Conservation (phyloP, 1,284 basidiomycete species). For the Rugosomyces carneus region DNA sequence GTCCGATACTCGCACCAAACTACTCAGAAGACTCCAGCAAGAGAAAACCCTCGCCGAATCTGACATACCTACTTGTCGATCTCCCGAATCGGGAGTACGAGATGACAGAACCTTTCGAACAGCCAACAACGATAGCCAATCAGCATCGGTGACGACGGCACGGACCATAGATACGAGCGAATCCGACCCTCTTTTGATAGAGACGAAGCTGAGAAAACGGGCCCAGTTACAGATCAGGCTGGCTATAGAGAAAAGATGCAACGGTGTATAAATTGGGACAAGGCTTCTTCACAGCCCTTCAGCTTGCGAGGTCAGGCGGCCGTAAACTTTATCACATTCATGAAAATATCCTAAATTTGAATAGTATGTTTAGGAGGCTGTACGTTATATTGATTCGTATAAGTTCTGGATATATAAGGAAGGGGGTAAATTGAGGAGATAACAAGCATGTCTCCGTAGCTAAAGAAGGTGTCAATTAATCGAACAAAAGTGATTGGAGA, state of each 20-base stretch:
- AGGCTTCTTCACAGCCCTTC: not conserved
- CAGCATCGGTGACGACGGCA: not conserved
- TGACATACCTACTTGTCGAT: not conserved
- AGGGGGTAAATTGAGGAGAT: slow-evolving; percentile 3
- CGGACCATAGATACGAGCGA: slow-evolving; percentile 1
- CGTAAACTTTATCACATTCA: slow-evolving; percentile 5
- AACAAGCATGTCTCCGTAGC: slow-evolving; percentile 2
- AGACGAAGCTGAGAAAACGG: slow-evolving; percentile 41
- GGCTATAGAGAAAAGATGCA: slow-evolving; percentile 37
- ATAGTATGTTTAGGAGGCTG: not conserved
- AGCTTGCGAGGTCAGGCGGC: not conserved
- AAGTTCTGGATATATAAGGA: not conserved
- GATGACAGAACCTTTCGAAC: slow-evolving; percentile 14
- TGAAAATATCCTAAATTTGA: slow-evolving; percentile 1
- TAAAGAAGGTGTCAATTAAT: slow-evolving; percentile 1
- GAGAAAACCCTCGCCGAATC: slow-evolving; percentile 31
- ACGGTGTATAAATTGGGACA: slow-evolving; percentile 9
- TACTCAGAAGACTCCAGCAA: slow-evolving; percentile 40
- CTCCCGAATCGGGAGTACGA: not conserved
- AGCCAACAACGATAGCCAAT: slow-evolving; percentile 2
- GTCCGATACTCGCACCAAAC: slow-evolving; percentile 28
- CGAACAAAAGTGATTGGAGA: slow-evolving; percentile 6
- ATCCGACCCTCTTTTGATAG: slow-evolving; percentile 25
- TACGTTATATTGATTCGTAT: not conserved
- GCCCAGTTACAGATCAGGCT: slow-evolving; percentile 45